Evolutionary conservation across 2,329 filamentous ascomycete species (phyloP), one percentile per base, ranked within the genome.

Genomic region (Ophiostoma ulmi): DNA sequence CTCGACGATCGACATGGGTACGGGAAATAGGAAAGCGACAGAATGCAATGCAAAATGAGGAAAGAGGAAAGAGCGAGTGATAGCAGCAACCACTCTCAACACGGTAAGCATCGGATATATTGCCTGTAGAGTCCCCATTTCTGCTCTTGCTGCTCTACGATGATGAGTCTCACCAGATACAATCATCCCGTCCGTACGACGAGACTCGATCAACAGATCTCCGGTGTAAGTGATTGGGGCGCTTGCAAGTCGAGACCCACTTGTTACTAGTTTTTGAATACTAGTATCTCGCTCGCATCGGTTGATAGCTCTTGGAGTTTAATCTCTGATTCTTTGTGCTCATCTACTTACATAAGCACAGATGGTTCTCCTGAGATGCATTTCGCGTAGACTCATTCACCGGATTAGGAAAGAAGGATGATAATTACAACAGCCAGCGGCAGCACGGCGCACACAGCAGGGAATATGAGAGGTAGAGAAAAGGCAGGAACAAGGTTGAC

Each of bases 151-250:
- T 41, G 39, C 39, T 26, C 31, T 3, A 31, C 44, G 44, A 48
- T 20, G 38, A 39, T 39, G 38, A 39, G 44, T 48, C 52, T 61
- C 11, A 10, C 22, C n/a, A 26, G n/a, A 13, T 22, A 26, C 22
- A 61, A 55, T 35, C 26, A 63, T 63, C 58, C 58, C 26, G 26
- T 35, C 44, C 14, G 44, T 48, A 20, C 44, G 44, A 48, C 44
- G 17, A 48, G 44, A 48, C 44, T 48, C 44, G 44, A 48, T 48
- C 44, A 48, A 48, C 44, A n/a, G 44, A 48, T 48, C 44, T 48
- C 52, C 26, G n/a, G 52, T 63, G 58, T 63, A 63, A 63, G 58
- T 63, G 58, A 63, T 63, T 36, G 58, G 58, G 13, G 55, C 55
- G 22, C 22, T 13, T 31, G 55, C 26, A 35, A 35, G 58, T 31